Evolutionary conservation across 2,329 filamentous ascomycete species (phyloP).

Genomic region (Calonectria hawksworthii): DNA sequence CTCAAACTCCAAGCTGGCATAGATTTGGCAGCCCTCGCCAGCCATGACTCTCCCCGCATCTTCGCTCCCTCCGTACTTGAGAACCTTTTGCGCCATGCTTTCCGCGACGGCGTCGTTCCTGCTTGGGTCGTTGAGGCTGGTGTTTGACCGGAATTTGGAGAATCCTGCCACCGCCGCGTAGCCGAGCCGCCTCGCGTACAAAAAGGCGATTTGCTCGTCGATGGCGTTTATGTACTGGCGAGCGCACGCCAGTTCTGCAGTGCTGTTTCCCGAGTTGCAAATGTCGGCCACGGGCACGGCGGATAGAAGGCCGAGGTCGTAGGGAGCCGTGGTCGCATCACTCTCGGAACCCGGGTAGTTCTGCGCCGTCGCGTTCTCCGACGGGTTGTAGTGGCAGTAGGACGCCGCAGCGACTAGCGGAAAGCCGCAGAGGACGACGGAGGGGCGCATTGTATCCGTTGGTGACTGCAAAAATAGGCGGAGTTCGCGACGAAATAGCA

Average conservation of each 20-base stretch:
- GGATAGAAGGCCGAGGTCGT: constrained; percentile 9
- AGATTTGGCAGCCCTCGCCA: constrained; percentile 36
- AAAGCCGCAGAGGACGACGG: background rate
- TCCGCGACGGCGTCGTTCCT: constrained; percentile 31
- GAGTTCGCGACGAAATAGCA: background rate
- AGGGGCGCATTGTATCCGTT: background rate
- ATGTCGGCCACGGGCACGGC: constrained; percentile 24
- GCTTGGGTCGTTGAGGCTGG: constrained; percentile 22
- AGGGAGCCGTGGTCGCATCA: background rate
- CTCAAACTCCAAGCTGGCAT: constrained; percentile 35
- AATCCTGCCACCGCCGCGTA: constrained; percentile 34
- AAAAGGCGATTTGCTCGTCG: constrained; percentile 33
- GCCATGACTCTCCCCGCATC: constrained; percentile 31
- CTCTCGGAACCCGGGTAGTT: background rate
- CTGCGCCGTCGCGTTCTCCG: background rate
- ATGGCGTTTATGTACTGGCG: constrained; percentile 35
- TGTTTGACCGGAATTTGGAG: constrained; percentile 23
- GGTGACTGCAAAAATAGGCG: background rate
- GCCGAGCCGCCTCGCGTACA: constrained; percentile 32
- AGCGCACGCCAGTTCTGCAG: constrained; percentile 19
- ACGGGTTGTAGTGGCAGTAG: background rate
- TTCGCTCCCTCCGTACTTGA: constrained; percentile 32
- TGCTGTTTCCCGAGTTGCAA: constrained; percentile 16
- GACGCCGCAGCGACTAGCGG: background rate
- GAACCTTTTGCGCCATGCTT: constrained; percentile 31